Conservation (phyloP, 2,329 filamentous ascomycete genomes). For the Penicillium sumatraense region DNA sequence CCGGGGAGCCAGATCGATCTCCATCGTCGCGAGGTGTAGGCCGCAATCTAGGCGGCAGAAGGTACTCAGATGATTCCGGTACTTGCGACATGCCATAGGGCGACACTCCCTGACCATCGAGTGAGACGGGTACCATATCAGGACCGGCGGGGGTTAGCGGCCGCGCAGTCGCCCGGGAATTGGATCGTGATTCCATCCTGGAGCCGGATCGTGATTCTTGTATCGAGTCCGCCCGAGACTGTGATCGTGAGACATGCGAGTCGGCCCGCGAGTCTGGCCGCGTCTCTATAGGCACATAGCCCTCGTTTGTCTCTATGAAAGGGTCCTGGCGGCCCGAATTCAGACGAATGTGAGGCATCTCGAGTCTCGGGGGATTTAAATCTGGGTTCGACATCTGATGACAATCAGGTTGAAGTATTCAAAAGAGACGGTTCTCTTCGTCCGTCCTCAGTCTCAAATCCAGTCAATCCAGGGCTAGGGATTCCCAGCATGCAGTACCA, state of each 20-base stretch:
- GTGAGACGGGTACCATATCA: conserved; percentile 6
- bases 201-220: not conserved
- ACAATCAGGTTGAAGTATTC: not conserved
- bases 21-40: conserved; percentile 57
- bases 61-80: conserved; percentile 47
- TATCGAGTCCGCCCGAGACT: not conserved
- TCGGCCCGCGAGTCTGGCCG: not conserved
- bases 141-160: conserved; percentile 28
- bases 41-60: conserved; percentile 50
- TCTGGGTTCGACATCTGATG: conserved; percentile 24
- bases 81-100: conserved; percentile 57
- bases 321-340: conserved; percentile 65
- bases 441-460: not conserved
- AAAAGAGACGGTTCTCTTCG: not conserved
- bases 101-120: conserved; percentile 23
- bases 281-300: conserved; percentile 22
- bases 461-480: not conserved
- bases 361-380: conserved; percentile 14
- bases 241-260: not conserved
- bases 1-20: conserved; percentile 52
- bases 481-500: not conserved
- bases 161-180: conserved; percentile 26
- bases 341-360: conserved; percentile 65
- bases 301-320: conserved; percentile 43
- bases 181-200: not conserved